Conservation (phyloP, 2,329 filamentous ascomycete genomes). For the Colletotrichum abscissum region DNA sequence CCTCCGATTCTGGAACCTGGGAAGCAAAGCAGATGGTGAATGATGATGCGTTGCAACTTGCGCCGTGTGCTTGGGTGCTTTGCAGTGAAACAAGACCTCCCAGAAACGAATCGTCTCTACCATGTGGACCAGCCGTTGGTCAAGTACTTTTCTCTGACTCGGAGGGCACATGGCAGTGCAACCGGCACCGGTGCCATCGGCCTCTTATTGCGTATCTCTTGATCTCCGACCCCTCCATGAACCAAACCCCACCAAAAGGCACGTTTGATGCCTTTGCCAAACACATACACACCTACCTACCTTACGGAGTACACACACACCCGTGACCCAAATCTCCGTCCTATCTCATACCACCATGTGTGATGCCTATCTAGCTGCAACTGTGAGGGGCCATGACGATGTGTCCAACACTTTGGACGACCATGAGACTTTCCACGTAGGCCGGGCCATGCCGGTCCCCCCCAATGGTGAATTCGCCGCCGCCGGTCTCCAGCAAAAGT, state of each 20-base stretch:
- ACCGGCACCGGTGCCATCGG: conserved; percentile 22
- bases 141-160: conserved; percentile 33
- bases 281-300: background rate
- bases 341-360: conserved; percentile 36
- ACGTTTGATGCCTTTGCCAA: conserved; percentile 25
- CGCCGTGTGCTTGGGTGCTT: conserved; percentile 32
- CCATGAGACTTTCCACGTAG: conserved; percentile 23
- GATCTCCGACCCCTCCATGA: background rate
- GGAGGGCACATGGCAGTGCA: conserved; percentile 29
- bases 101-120: conserved; percentile 8
- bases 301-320: background rate
- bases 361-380: conserved; percentile 18
- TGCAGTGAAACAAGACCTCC: conserved; percentile 27
- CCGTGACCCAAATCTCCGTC: background rate
- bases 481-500: conserved; percentile 1
- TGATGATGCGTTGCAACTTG: conserved; percentile 10
- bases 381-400: conserved; percentile 34
- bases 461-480: conserved; percentile 13
- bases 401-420: conserved; percentile 9
- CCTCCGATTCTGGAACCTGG: conserved; percentile 19
- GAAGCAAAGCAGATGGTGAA: background rate
- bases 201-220: background rate
- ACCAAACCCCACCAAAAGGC: conserved; percentile 15
- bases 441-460: conserved; percentile 32
- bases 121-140: conserved; percentile 33